Evolutionary conservation across 2,329 filamentous ascomycete genomes (phyloP), one percentile per base, ranked within the genome.

Genomic region (Trichoderma atrobrunneum): DNA sequence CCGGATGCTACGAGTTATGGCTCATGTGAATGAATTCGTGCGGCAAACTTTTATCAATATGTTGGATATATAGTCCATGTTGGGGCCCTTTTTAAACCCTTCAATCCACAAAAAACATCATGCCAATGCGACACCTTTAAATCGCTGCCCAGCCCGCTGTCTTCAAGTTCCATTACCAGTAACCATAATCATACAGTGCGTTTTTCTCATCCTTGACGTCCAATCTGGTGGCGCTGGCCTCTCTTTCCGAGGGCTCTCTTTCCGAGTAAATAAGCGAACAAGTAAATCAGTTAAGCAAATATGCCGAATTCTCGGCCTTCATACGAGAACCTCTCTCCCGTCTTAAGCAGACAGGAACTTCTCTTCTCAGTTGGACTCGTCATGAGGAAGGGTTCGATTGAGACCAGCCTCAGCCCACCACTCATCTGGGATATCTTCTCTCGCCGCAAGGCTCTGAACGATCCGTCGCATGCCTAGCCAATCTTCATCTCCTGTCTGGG

Each of bases 371-470:
- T 64, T 60, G 14, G 71, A 74, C 70, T 76, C 79, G 54, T 79
- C 79, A 63, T 76, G 78, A 43, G 78, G 78, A 70, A 89, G 81
- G 16, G 85, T 90, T 74, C 90, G 87, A 77, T 86, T 90, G 74
- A 93, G 85, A 56, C 91, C 91, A 72, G 87, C 90, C 77, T 89
- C 87, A 72, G 89, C 88, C 93, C 93, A 97, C 90, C 92, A 95
- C 74, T 93, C 90, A 73, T 96, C 93, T 0, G 93, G 92, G 69
- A 96, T 91, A 76, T 95, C 92, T 77, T 93, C 88, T 28, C 92
- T 85, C 21, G 88, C 86, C 39, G 91, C 89, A 70, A 97, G 85
- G 57, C 89, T 87, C 75, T 91, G 89, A 43, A 96, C 86, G 61
- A 97, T 91, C 65, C 87, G 86, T 76, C 93, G 91, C 87, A 95